Percentiles rank a stretch among this genome's conserved stretches.
Evolutionary conservation across 108 stramenopile species (phyloP).

Genomic region (Cylindrotheca closterium): DNA sequence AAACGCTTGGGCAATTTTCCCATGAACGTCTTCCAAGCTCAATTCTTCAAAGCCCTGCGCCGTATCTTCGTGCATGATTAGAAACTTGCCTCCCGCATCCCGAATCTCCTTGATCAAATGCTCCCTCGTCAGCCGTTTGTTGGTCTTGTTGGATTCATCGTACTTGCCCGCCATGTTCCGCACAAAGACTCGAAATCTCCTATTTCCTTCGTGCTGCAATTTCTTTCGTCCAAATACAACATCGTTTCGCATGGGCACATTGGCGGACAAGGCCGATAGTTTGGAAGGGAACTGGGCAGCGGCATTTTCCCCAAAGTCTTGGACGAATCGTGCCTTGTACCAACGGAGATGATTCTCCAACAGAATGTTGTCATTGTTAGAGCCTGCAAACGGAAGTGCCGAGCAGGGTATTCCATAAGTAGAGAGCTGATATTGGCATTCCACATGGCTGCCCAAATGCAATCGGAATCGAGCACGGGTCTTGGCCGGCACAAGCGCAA

Average conservation of each 20-base stretch:
- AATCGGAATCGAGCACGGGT: not conserved
- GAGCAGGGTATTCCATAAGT: slow-evolving; percentile 10
- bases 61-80: not conserved
- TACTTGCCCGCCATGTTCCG: not conserved
- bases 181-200: not conserved
- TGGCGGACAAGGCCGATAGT: too few relatives aligned
- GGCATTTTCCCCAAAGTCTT: not conserved
- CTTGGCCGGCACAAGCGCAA: slow-evolving; percentile 4
- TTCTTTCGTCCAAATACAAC: not conserved
- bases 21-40: not conserved
- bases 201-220: not conserved
- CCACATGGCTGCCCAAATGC: slow-evolving; percentile 10
- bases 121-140: not conserved
- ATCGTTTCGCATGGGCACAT: not conserved
- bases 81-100: not conserved
- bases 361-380: not conserved
- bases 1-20: not conserved
- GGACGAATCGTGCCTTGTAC: not conserved
- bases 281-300: not conserved
- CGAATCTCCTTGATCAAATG: not conserved
- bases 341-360: not conserved
- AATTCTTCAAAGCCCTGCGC: not conserved
- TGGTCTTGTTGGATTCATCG: not conserved
- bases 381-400: not conserved
- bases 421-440: slow-evolving; percentile 14